Conservation (phyloP, 306 rosid species). For the Hippophae rhamnoides region DNA sequence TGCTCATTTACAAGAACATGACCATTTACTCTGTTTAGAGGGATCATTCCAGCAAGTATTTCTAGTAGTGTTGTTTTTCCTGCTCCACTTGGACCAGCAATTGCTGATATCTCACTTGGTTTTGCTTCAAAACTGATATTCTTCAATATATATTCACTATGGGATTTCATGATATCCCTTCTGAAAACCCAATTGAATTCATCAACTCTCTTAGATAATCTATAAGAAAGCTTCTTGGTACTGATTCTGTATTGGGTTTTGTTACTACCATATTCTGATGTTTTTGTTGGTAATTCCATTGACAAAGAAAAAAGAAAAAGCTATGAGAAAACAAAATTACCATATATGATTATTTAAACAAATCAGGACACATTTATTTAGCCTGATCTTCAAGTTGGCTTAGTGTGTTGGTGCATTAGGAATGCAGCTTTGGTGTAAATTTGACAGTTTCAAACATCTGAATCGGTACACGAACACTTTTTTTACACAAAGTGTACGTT, state of each 20-base stretch:
- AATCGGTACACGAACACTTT: too few species aligned
- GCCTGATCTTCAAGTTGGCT: too few species aligned
- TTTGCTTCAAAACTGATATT: conserved; percentile 34
- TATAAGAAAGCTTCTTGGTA: conserved; percentile 30
- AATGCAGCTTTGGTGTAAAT: too few species aligned
- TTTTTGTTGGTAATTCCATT: conserved; percentile 16
- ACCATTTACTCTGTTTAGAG: conserved; percentile 18
- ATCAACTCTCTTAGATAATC: conserved; percentile 12
- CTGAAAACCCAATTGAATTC: conserved; percentile 9
- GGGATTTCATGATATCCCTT: conserved; percentile 8
- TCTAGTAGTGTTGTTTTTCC: conserved; percentile 40
- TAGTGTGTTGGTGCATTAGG: too few species aligned
- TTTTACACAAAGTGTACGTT: too few species aligned
- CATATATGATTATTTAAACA: too few species aligned
- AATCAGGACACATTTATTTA: too few species aligned
- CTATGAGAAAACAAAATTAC: not conserved
- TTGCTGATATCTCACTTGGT: conserved; percentile 36
- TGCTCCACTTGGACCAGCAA: conserved; percentile 45
- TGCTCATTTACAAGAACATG: conserved; percentile 32
- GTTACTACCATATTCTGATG: not conserved
- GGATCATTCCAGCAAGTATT: conserved; percentile 32
- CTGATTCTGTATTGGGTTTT: conserved; percentile 15
- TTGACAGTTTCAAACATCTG: too few species aligned
- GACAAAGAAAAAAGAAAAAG: not conserved
- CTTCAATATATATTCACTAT: conserved; percentile 22